These are phyloP conservation scores for Annulohypoxylon moriforme DNA, from an alignment of 495 filamentous ascomycete species.

Conservation along the genomic window DNA sequence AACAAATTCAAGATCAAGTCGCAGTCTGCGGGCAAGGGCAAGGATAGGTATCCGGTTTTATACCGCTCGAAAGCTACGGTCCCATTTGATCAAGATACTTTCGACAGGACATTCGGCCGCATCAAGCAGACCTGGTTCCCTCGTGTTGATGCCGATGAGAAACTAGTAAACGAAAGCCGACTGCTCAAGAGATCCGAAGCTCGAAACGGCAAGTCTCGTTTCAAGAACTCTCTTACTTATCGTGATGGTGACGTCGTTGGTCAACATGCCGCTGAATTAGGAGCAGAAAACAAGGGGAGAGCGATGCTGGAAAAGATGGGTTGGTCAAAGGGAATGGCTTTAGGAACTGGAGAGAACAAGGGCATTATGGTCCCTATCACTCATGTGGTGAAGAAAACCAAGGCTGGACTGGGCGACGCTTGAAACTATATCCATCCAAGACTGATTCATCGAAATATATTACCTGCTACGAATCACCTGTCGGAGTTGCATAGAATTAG, in stretches of 20 bases:
- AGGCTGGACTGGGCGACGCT: constrained; percentile 84
- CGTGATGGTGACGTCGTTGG: constrained; percentile 93
- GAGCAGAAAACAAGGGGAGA: constrained; percentile 82
- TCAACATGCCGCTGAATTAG: constrained; percentile 83
- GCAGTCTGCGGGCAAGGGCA: constrained; percentile 80
- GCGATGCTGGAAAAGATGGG: constrained; percentile 98
- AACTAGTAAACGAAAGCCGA: constrained; percentile 39
- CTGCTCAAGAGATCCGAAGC: constrained; percentile 38
- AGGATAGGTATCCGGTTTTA: constrained; percentile 79
- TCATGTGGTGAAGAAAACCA: constrained; percentile 88
- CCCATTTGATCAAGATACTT: constrained; percentile 61
- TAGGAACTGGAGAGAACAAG: constrained; percentile 86
- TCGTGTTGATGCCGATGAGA: constrained; percentile 57
- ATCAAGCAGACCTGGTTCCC: constrained; percentile 61
- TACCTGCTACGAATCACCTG: background rate
- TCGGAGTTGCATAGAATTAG: constrained; percentile 13
- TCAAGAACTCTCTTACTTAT: constrained; percentile 65
- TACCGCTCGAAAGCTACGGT: constrained; percentile 75
- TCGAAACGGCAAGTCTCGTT: constrained; percentile 29
- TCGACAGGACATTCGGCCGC: constrained; percentile 54
- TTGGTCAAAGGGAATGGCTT: constrained; percentile 86
- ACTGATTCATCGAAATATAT: background rate
- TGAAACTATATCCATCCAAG: background rate
- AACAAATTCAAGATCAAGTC: constrained; percentile 79
- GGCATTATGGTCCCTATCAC: constrained; percentile 87